Conservation (phyloP, 371 early-diverging fungal genomes). For the Choanephora cucurbitarum region DNA sequence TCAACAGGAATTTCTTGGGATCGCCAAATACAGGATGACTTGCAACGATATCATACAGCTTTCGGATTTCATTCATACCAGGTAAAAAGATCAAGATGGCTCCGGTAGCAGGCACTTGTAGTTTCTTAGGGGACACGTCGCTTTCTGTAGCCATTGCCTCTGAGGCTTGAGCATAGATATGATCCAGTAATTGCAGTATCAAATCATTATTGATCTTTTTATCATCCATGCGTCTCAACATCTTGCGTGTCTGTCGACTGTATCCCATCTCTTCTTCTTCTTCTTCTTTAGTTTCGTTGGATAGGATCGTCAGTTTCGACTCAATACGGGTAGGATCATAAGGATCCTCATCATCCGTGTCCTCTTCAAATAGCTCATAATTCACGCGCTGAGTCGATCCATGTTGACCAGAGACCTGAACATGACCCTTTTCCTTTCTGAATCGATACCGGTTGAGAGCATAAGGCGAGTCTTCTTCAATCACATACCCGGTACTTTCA, state of each 20-base stretch:
- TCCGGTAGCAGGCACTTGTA: conserved; percentile 57
- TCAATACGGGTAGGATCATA: conserved; percentile 33
- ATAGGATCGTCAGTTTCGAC: conserved; percentile 18
- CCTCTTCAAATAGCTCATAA: conserved; percentile 53
- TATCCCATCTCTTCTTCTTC: conserved; percentile 35
- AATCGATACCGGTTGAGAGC: conserved; percentile 25
- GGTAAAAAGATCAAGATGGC: conserved; percentile 90
- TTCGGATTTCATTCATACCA: conserved; percentile 81
- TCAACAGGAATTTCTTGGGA: conserved; percentile 50
- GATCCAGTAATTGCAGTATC: conserved; percentile 61
- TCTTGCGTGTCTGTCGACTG: conserved; percentile 44
- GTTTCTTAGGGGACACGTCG: too few relatives aligned
- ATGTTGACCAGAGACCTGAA: conserved; percentile 32
- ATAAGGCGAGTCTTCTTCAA: conserved; percentile 64
- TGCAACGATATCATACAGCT: conserved; percentile 57
- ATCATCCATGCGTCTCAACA: conserved; percentile 62
- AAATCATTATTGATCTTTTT: conserved; percentile 74
- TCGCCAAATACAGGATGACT: conserved; percentile 50
- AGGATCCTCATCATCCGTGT: conserved; percentile 45
- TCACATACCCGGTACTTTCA: conserved; percentile 55
- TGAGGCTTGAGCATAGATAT: conserved; percentile 61
- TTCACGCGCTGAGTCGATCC: conserved; percentile 46
- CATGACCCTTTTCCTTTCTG: conserved; percentile 21
- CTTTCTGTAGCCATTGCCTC: too few relatives aligned
- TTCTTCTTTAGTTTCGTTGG: conserved; percentile 27